Percentiles rank a stretch among this genome's conserved stretches.
These are phyloP conservation scores for Houttuynia cordata DNA, from an alignment of 164 flowering plant genomes.

Conservation along the genomic window DNA sequence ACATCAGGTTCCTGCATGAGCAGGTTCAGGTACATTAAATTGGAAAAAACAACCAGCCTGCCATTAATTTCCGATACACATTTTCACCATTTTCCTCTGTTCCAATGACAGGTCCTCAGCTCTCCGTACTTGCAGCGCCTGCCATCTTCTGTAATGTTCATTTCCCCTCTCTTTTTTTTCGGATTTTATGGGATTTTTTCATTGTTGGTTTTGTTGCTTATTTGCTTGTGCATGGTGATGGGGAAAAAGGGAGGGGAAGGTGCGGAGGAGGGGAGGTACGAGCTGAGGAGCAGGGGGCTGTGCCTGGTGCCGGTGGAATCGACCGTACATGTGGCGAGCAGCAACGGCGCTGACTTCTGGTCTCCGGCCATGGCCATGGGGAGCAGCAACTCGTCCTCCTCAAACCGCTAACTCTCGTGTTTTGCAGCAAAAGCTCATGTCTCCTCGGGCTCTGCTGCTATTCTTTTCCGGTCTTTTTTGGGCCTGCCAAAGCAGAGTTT, in stretches of 20 bases:
- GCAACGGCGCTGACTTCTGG: conserved; percentile 84
- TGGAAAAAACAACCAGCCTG: not conserved
- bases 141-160: conserved; percentile 15
- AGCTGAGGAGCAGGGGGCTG: conserved; percentile 59
- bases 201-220: not conserved
- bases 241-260: conserved; percentile 7
- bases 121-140: conserved; percentile 49
- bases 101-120: conserved; percentile 28
- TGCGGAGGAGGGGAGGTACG: conserved; percentile 17
- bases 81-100: not conserved
- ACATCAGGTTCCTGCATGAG: conserved; percentile 80
- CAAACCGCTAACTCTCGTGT: conserved; percentile 7
- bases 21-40: conserved; percentile 49
- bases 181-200: not conserved
- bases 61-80: not conserved
- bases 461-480: not conserved
- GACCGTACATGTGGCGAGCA: conserved; percentile 37
- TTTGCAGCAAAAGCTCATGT: not conserved
- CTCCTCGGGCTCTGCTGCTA: not conserved
- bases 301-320: conserved; percentile 62
- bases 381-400: conserved; percentile 6
- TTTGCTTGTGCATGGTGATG: not conserved
- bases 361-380: conserved; percentile 33
- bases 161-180: not conserved
- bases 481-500: not conserved